Percentiles rank a stretch among this genome's conserved stretches.
Evolutionary conservation across 1,139 yeast genomes (phyloP).

Genomic region (Kluyveromyces sp.): DNA sequence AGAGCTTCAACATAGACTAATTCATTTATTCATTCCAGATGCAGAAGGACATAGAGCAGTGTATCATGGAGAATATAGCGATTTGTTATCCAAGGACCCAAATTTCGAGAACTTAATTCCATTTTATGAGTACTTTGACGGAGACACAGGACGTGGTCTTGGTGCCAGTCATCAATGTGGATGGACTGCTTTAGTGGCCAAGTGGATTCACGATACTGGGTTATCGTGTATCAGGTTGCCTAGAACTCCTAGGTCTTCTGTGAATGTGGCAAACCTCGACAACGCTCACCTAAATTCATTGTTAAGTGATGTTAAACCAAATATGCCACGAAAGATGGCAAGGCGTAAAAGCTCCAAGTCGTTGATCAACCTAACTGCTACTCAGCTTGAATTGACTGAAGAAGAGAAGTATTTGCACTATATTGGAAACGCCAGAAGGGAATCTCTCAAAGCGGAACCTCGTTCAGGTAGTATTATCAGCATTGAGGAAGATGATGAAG

Average conservation of each 20-base stretch:
- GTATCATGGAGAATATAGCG: slow-evolving; percentile 53
- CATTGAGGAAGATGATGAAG: slow-evolving; percentile 7
- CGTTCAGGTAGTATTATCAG: slow-evolving; percentile 11
- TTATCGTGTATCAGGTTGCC: slow-evolving; percentile 50
- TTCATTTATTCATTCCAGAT: slow-evolving; percentile 70
- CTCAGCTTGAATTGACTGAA: slow-evolving; percentile 56
- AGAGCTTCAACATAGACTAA: slow-evolving; percentile 80
- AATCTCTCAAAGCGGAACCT: slow-evolving; percentile 20
- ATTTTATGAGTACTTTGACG: slow-evolving; percentile 88
- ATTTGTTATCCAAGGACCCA: slow-evolving; percentile 59
- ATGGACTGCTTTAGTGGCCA: slow-evolving; percentile 93
- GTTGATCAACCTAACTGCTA: slow-evolving; percentile 56
- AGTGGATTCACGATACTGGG: slow-evolving; percentile 90
- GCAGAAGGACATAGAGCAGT: slow-evolving; percentile 67
- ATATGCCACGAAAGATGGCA: slow-evolving; percentile 32
- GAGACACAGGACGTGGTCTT: slow-evolving; percentile 90
- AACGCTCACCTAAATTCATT: slow-evolving; percentile 3
- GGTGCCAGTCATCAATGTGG: slow-evolving; percentile 97
- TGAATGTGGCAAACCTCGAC: slow-evolving; percentile 11
- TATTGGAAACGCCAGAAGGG: slow-evolving; percentile 19
- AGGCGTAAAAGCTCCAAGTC: slow-evolving; percentile 71
- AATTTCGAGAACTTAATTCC: slow-evolving; percentile 70
- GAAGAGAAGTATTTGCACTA: slow-evolving; percentile 40
- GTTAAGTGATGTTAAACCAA: slow-evolving; percentile 6
- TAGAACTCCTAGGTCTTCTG: slow-evolving; percentile 36